Percentiles rank a stretch among this genome's conserved stretches.
Evolutionary conservation across 192 early-diverging fungal genomes (phyloP).

Genomic region (Backusella tarrabulga): DNA sequence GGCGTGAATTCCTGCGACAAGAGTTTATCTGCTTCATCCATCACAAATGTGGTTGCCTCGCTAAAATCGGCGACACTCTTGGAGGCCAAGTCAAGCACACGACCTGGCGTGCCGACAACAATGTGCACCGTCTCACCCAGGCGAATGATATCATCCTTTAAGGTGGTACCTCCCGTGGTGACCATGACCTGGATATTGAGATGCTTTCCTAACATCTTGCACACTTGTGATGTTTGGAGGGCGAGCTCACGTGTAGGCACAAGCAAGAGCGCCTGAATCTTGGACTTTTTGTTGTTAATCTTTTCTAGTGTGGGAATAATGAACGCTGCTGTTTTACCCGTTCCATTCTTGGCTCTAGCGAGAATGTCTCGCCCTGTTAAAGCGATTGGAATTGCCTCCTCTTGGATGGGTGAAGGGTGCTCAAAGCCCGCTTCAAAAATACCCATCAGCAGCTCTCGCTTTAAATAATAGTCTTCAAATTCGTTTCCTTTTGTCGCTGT

Average conservation of each 20-base stretch:
- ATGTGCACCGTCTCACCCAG: conserved; percentile 92
- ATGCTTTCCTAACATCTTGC: conserved; percentile 96
- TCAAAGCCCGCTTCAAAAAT: conserved; percentile 99
- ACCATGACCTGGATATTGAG: conserved; percentile 98
- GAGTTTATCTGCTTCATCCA: conserved; percentile 99
- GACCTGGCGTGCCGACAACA: conserved; percentile 95
- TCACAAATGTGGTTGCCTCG: conserved; percentile 88
- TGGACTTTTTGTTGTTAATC: conserved; percentile 79
- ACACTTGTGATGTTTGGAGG: conserved; percentile 98
- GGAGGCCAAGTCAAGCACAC: conserved; percentile 93
- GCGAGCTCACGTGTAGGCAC: conserved; percentile 98
- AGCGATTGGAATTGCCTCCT: conserved; percentile 98
- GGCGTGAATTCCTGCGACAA: conserved; percentile 98
- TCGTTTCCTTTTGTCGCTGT: conserved; percentile 99
- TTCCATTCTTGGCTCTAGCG: conserved; percentile 96
- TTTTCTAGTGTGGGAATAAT: conserved; percentile 96
- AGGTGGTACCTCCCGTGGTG: conserved; percentile 95
- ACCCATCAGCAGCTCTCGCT: conserved; percentile 96
- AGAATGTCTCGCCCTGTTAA: conserved; percentile 94
- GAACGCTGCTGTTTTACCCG: conserved; percentile 98
- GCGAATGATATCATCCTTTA: conserved; percentile 98
- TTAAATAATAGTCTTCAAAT: conserved; percentile 98
- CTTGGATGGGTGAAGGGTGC: conserved; percentile 96
- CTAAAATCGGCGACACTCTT: conserved; percentile 92
- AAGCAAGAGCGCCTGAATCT: conserved; percentile 91